These are phyloP conservation scores for Corylus americana DNA, from an alignment of 306 rosid genomes.

Conservation along the genomic window DNA sequence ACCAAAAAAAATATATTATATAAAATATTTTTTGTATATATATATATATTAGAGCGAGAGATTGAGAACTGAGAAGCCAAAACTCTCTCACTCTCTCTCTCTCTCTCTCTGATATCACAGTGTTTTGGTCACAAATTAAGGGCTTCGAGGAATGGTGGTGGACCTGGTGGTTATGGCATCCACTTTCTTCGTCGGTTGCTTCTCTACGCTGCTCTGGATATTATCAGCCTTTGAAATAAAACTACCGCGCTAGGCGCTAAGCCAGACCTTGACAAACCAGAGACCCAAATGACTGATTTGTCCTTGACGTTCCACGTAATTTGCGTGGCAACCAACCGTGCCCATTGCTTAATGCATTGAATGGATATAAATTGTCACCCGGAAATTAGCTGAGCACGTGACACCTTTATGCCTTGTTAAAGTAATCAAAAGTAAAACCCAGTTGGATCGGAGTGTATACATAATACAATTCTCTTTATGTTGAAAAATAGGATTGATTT, in stretches of 20 bases:
- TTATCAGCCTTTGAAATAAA: slow-evolving; percentile 27
- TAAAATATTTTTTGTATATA: not conserved
- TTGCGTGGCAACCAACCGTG: slow-evolving; percentile 21
- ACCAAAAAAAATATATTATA: not conserved
- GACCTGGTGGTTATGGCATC: slow-evolving; percentile 57
- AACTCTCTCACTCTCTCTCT: slow-evolving; percentile 1
- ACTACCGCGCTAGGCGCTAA: slow-evolving; percentile 30
- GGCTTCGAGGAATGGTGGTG: slow-evolving; percentile 11
- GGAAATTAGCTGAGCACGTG: slow-evolving; percentile 42
- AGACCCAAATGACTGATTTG: slow-evolving; percentile 37
- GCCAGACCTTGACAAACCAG: not conserved
- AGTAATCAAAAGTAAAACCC: not conserved
- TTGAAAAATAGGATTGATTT: too few relatives aligned
- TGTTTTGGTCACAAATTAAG: slow-evolving; percentile 7
- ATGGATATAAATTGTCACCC: slow-evolving; percentile 6
- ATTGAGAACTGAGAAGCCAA: slow-evolving; percentile 21
- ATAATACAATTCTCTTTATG: too few relatives aligned
- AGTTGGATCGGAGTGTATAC: too few relatives aligned
- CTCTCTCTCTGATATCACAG: not conserved
- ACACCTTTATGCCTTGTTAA: not conserved
- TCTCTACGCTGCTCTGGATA: slow-evolving; percentile 22
- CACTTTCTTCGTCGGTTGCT: slow-evolving; percentile 35
- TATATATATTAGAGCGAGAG: slow-evolving; percentile 8
- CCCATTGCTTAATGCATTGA: not conserved
- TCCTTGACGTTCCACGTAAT: slow-evolving; percentile 29